phyloP scores from a whole-genome alignment of 495 filamentous ascomycete species.

The Podospora anserina region DNA sequence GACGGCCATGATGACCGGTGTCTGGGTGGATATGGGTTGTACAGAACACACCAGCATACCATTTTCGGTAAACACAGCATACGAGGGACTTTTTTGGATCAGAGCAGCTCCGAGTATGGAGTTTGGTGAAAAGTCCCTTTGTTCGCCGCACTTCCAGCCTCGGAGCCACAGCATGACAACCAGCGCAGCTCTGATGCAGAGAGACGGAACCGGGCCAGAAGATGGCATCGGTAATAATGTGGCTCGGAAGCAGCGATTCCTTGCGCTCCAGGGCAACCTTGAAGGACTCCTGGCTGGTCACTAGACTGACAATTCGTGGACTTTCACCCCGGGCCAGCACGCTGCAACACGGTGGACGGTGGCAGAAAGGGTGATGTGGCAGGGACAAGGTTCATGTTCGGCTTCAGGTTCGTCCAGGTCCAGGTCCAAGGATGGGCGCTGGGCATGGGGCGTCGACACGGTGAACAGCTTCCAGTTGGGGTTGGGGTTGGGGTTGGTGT shows the following conservation, averaged over 20 bases:
- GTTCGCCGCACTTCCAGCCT: constrained; percentile 5
- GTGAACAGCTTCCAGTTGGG: not conserved
- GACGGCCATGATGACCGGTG: too few relatives aligned
- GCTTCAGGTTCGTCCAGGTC: not conserved
- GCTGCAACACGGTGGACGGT: not conserved
- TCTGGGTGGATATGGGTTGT: not conserved
- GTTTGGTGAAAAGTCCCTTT: too few relatives aligned
- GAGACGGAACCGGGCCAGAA: constrained; percentile 9
- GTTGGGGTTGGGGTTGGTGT: not conserved
- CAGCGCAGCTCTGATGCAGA: constrained; percentile 8
- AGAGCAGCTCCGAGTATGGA: not conserved
- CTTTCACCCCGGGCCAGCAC: not conserved
- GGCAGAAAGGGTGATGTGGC: constrained; percentile 1
- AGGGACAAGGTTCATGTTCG: not conserved
- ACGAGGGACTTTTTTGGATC: not conserved
- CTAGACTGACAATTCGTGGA: too few relatives aligned
- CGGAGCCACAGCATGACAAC: constrained; percentile 2
- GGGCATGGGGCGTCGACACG: not conserved
- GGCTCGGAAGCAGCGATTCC: constrained; percentile 26
- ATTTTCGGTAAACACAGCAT: constrained; percentile 1
- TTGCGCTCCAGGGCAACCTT: not conserved
- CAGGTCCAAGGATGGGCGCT: not conserved
- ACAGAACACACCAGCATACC: not conserved
- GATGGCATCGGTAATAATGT: not conserved
- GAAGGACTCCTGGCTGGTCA: too few relatives aligned